Evolutionary conservation across 192 early-diverging fungal genomes (phyloP).

Genomic region (Mortierella hygrophila): DNA sequence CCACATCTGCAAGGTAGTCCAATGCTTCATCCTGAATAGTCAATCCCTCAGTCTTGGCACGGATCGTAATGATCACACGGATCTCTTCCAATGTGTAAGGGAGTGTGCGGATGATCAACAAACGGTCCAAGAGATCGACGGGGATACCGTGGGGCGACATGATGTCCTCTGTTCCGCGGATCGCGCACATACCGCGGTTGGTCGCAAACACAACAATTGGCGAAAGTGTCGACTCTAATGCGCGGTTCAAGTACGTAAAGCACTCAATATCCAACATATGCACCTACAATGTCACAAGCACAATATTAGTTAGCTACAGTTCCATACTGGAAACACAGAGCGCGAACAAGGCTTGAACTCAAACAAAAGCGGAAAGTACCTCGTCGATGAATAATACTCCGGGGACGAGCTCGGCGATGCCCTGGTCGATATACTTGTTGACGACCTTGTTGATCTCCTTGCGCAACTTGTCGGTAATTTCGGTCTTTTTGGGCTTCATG

Average conservation of each 20-base stretch:
- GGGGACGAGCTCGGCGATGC: conserved; percentile 95
- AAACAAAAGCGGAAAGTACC: conserved; percentile 48
- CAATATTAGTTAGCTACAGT: background rate
- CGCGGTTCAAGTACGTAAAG: conserved; percentile 99
- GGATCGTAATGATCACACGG: conserved; percentile 90
- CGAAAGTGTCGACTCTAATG: conserved; percentile 93
- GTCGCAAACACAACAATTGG: conserved; percentile 99
- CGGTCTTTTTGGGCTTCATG: conserved; percentile 99
- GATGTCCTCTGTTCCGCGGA: conserved; percentile 84
- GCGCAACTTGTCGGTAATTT: conserved; percentile 98
- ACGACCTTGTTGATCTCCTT: conserved; percentile 99
- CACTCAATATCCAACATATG: conserved; percentile 99
- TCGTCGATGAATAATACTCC: conserved; percentile 99
- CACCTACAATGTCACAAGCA: conserved; percentile 64
- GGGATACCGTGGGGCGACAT: conserved; percentile 95
- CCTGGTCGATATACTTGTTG: conserved; percentile 98
- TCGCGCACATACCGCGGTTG: conserved; percentile 91
- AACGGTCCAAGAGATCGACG: conserved; percentile 94
- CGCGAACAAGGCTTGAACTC: background rate
- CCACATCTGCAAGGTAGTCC: conserved; percentile 84
- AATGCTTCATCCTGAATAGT: conserved; percentile 83
- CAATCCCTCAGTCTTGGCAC: conserved; percentile 92
- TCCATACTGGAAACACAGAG: background rate
- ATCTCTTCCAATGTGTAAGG: conserved; percentile 95
- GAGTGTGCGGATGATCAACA: conserved; percentile 94